Percentiles rank a stretch among this genome's conserved stretches.
Evolutionary conservation across 441 rosid genomes (phyloP).

Genomic region (Hura crepitans): DNA sequence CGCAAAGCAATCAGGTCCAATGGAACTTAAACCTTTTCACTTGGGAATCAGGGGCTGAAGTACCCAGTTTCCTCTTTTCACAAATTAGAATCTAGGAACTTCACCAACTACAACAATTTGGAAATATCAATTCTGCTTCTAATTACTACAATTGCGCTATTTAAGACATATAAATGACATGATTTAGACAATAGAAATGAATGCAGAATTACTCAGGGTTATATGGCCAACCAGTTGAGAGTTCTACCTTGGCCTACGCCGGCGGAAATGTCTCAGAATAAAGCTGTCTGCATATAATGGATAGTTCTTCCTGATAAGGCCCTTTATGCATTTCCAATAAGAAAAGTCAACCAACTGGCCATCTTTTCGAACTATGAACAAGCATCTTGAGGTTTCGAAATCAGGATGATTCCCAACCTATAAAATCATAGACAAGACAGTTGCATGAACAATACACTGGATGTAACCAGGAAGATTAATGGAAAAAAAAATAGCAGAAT

Average conservation of each 20-base stretch:
- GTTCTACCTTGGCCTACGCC: conserved; percentile 37
- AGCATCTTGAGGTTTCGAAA: conserved; percentile 62
- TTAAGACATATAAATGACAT: conserved; percentile 15
- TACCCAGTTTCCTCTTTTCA: neutral
- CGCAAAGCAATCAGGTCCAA: no score
- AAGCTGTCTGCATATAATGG: conserved; percentile 86
- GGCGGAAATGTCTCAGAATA: conserved; percentile 79
- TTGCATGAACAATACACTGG: conserved; percentile 7
- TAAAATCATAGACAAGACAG: conserved; percentile 17
- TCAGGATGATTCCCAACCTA: conserved; percentile 88
- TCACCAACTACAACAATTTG: conserved; percentile 18
- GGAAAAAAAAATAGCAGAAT: neutral
- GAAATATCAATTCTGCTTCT: conserved; percentile 21
- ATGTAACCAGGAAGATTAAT: neutral
- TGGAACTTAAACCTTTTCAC: neutral
- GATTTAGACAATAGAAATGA: conserved; percentile 14
- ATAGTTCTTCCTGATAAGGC: conserved; percentile 79
- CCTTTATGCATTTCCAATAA: conserved; percentile 96
- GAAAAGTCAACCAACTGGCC: conserved; percentile 77
- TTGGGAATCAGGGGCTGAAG: neutral
- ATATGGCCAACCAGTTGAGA: conserved; percentile 22
- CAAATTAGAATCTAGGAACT: conserved; percentile 2
- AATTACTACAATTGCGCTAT: conserved; percentile 18
- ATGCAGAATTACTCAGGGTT: neutral
- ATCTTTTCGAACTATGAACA: conserved; percentile 80